A percentile compares a stretch with the other conserved stretches of the same genome.
Conservation (phyloP, 768 basidiomycete genomes). For the Suillus spraguei region DNA sequence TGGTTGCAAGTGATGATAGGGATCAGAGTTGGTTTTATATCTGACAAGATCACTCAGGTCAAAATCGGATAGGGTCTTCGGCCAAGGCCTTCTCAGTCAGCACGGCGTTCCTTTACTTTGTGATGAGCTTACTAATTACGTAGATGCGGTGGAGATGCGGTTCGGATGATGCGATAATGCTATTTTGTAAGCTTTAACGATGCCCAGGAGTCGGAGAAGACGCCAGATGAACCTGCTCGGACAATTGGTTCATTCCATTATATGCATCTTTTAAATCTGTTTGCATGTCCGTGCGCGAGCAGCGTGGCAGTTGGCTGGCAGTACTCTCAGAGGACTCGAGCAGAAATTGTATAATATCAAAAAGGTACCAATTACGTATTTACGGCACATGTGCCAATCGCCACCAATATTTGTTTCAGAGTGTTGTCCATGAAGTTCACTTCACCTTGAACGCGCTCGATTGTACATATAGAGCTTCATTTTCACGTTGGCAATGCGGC, state of each 20-base stretch:
- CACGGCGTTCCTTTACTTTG: not conserved
- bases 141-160: not conserved
- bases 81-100: not conserved
- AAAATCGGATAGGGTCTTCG: not conserved
- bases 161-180: too few relatives aligned
- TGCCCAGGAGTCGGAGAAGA: too few relatives aligned
- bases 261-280: not conserved
- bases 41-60: not conserved
- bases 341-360: not conserved
- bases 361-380: conserved; percentile 2
- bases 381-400: not conserved
- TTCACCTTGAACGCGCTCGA: not conserved
- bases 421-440: too few relatives aligned
- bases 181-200: too few relatives aligned
- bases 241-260: not conserved
- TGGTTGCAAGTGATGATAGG: not conserved
- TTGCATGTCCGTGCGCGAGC: not conserved
- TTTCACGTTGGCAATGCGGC: conserved; percentile 19
- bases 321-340: not conserved
- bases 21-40: not conserved
- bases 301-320: too few relatives aligned
- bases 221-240: not conserved
- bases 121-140: not conserved
- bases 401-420: too few relatives aligned
- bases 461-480: not conserved